Evolutionary conservation across 2,329 filamentous ascomycete species (phyloP).

Genomic region (Amauroascus verrucosus): DNA sequence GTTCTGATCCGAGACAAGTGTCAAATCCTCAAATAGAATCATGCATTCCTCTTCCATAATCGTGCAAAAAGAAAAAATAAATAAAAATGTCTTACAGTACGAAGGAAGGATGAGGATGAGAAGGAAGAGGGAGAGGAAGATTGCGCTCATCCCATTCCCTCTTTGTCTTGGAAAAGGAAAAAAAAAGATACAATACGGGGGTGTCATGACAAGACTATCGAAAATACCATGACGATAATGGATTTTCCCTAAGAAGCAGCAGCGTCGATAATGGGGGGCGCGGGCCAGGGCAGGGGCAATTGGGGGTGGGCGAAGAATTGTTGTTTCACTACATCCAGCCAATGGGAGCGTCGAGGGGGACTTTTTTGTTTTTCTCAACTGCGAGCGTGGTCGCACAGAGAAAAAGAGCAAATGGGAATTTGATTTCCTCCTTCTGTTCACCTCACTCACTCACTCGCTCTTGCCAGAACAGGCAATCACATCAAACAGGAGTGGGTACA

Average conservation of each 20-base stretch:
- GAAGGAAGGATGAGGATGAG: neutral
- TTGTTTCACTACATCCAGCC: neutral
- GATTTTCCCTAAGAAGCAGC: neutral
- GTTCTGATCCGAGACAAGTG: too few relatives aligned
- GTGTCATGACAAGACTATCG: neutral
- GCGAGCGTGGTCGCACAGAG: too few relatives aligned
- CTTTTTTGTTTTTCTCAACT: too few relatives aligned
- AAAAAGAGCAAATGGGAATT: too few relatives aligned
- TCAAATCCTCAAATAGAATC: neutral
- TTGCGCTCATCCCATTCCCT: neutral
- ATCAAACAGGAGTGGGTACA: conserved; percentile 2
- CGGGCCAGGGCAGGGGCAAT: neutral
- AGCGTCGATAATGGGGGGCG: too few relatives aligned
- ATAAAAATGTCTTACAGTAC: conserved; percentile 4
- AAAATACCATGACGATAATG: neutral
- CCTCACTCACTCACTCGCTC: too few relatives aligned
- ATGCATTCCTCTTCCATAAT: neutral
- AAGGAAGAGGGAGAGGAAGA: too few relatives aligned
- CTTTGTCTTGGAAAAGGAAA: neutral
- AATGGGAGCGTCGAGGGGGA: neutral
- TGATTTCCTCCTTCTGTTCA: too few relatives aligned
- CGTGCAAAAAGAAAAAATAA: neutral
- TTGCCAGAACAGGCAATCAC: neutral
- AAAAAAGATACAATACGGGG: too few relatives aligned
- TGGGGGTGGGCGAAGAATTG: neutral